Evolutionary conservation across 208 protist species (phyloP).

Genomic region (Wallacemonas collosoma): DNA sequence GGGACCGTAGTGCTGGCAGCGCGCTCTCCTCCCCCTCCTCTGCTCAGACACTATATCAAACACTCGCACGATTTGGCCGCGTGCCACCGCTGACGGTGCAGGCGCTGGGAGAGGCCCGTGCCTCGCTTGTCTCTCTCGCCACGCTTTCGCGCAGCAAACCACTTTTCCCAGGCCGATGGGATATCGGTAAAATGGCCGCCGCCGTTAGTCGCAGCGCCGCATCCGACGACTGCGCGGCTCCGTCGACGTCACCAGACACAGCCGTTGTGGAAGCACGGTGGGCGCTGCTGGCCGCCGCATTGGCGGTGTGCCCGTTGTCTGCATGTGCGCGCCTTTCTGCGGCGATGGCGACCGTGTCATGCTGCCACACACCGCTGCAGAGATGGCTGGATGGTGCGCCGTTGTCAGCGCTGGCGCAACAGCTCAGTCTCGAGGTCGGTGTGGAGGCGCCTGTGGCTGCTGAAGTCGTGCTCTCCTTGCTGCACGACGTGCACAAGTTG

Average conservation of each 20-base stretch:
- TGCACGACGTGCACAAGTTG: conserved; percentile 25
- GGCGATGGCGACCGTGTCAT: conserved; percentile 10
- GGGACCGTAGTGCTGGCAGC: not conserved
- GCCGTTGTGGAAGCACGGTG: not conserved
- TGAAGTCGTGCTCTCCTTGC: conserved; percentile 24
- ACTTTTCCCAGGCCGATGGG: conserved; percentile 26
- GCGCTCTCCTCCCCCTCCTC: not conserved
- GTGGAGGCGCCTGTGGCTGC: conserved; percentile 8
- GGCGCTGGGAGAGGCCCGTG: conserved; percentile 11
- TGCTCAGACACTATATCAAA: not conserved
- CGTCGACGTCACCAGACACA: not conserved
- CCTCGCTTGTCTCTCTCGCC: conserved; percentile 14
- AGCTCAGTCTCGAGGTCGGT: not conserved
- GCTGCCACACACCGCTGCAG: not conserved
- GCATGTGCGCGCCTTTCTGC: not conserved
- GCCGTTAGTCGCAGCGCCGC: conserved; percentile 19
- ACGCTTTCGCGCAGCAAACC: not conserved
- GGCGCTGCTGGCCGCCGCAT: conserved; percentile 2
- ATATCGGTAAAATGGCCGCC: conserved; percentile 30
- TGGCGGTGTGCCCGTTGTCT: conserved; percentile 1
- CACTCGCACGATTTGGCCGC: not conserved
- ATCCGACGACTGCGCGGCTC: not conserved
- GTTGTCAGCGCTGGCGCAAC: conserved; percentile 18
- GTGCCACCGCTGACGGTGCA: conserved; percentile 14
- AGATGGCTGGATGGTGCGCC: not conserved